Evolutionary conservation across 495 filamentous ascomycete species (phyloP), one percentile per base, ranked within the genome.

Genomic region (Aspergillus heteromorphus): DNA sequence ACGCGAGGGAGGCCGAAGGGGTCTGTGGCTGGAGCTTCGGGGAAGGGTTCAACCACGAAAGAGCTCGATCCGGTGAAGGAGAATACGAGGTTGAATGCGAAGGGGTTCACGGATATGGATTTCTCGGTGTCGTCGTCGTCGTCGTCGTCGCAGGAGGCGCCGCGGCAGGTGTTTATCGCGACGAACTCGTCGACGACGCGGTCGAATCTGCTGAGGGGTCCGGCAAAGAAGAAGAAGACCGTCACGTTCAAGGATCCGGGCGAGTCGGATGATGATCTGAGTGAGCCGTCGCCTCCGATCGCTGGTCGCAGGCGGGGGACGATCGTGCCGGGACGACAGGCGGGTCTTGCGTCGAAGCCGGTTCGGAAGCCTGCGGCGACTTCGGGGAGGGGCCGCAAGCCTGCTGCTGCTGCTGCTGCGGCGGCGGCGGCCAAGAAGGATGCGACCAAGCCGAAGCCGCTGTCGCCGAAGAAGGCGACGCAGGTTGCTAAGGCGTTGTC

Each of bases 391-490:
- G 74, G 71, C 19, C 70, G 73, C n/a, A 74, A 74, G 51, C 60
- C 70, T n/a, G n/a, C n/a, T n/a, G n/a, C n/a, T n/a, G n/a, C n/a
- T 30, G 67, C 69, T 13, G 55, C 65, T 30, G 52, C 29, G 13
- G 9, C 9, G 31, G 13, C 31, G 31, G 31, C 31, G 31, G 31
- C 31, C 4, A 14, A 64, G 5, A 70, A 72, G 45, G 70, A 73
- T 36, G 61, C 73, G 30, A 61, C 47, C 34, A 54, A 51, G 0
- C 30, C 58, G 17, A 66, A 76, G 49, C 78, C 78, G 21, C 60
- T 83, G n/a, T 81, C 80, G 6, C 80, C 80, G 6, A 82, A 83
- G 66, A 83, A 81, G 59, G 66, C 71, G 25, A 78, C 68, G 40
- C 79, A 82, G 52, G 68, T 81, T 23, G 72, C 77, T 20, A 80